Evolutionary conservation across 108 stramenopile species (phyloP).

Genomic region (Asterionellopsis glacialis): DNA sequence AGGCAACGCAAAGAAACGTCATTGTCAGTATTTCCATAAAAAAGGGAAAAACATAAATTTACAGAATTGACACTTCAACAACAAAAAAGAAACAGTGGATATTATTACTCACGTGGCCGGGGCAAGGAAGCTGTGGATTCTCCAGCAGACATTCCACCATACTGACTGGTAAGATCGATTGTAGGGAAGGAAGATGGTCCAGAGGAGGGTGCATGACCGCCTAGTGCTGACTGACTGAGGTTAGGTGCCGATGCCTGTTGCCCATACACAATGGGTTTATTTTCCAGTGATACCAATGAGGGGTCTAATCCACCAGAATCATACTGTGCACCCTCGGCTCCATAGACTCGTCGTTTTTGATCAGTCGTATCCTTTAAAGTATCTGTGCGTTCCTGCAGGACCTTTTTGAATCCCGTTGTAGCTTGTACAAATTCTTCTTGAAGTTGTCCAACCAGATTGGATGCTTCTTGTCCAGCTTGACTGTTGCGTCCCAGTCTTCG

Average conservation of each 20-base stretch:
- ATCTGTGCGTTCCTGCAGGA: slow-evolving; percentile 75
- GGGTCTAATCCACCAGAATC: slow-evolving; percentile 39
- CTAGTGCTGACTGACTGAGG: not conserved
- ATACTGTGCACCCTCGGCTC: slow-evolving; percentile 24
- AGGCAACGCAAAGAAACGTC: no score
- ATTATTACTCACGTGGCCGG: not conserved
- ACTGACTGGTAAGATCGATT: slow-evolving; percentile 73
- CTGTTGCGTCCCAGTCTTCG: slow-evolving; percentile 61
- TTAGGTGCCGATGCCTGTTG: not conserved
- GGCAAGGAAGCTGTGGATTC: slow-evolving; percentile 36
- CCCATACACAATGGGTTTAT: slow-evolving; percentile 65
- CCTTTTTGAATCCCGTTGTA: slow-evolving; percentile 73
- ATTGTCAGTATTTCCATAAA: no score
- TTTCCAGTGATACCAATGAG: slow-evolving; percentile 42
- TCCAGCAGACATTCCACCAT: slow-evolving; percentile 50
- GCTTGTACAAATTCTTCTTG: slow-evolving; percentile 78
- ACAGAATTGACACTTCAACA: not conserved
- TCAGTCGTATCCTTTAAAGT: slow-evolving; percentile 72
- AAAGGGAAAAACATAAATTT: not conserved
- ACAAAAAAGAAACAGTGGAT: not conserved
- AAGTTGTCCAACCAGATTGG: slow-evolving; percentile 71
- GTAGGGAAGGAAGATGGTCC: slow-evolving; percentile 37
- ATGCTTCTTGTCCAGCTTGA: slow-evolving; percentile 78
- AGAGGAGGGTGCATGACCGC: slow-evolving; percentile 5
- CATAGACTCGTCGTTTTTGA: slow-evolving; percentile 66